phyloP scores from a whole-genome alignment of 2,329 filamentous ascomycete genomes.

The Penicillium sp. region DNA sequence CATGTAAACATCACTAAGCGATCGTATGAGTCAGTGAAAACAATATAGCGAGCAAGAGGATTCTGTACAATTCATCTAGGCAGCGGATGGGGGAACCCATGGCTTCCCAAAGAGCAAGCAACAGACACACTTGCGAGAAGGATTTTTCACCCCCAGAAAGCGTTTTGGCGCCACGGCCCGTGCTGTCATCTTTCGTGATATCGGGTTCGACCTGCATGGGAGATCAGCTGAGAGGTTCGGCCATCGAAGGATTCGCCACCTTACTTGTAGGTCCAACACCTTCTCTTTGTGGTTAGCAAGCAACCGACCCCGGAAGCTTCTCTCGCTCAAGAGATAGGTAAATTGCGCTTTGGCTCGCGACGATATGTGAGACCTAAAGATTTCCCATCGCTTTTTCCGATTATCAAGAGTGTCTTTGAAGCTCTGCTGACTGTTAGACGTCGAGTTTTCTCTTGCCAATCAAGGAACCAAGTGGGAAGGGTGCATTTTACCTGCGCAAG shows the following conservation, averaged over 20 bases:
- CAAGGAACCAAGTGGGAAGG: too few relatives aligned
- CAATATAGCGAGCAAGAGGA: not conserved
- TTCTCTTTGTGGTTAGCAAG: conserved; percentile 70
- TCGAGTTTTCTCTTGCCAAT: conserved; percentile 4
- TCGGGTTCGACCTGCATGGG: conserved; percentile 55
- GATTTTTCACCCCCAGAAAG: conserved; percentile 96
- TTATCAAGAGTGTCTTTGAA: conserved; percentile 58
- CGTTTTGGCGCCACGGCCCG: conserved; percentile 80
- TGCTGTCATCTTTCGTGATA: conserved; percentile 60
- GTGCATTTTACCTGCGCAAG: conserved; percentile 37
- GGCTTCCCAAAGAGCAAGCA: conserved; percentile 92
- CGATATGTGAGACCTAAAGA: conserved; percentile 79
- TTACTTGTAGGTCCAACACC: conserved; percentile 67
- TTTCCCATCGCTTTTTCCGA: conserved; percentile 68
- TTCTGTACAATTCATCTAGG: conserved; percentile 73
- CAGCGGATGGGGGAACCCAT: conserved; percentile 95
- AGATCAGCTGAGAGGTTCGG: not conserved
- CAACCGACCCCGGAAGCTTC: conserved; percentile 78
- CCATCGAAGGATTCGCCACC: not conserved
- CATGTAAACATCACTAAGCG: conserved; percentile 82
- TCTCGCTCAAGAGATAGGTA: conserved; percentile 78
- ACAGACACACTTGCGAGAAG: conserved; percentile 90
- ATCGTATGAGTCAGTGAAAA: conserved; percentile 12
- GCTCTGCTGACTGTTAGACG: conserved; percentile 30
- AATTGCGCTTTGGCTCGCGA: conserved; percentile 81